Evolutionary conservation across 345 rosid species (phyloP).

Genomic region (Salix caprea): DNA sequence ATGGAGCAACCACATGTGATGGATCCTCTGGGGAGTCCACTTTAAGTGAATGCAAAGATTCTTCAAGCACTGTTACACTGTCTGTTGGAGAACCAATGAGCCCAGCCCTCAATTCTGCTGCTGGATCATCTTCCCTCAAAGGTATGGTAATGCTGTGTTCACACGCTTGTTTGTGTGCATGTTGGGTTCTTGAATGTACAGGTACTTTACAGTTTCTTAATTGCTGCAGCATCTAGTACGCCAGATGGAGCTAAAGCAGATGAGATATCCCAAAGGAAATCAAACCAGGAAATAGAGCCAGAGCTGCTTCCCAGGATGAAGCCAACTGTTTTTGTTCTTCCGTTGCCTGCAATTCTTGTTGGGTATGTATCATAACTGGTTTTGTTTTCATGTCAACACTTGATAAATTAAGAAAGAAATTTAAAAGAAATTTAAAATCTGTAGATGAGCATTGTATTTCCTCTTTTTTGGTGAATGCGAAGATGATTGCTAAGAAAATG

Average conservation of each 20-base stretch:
- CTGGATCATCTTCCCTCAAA: constrained; percentile 52
- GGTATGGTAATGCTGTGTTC: constrained; percentile 29
- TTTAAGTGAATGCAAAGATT: constrained; percentile 66
- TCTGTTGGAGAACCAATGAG: constrained; percentile 57
- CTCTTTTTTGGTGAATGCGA: background rate
- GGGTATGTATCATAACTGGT: constrained; percentile 49
- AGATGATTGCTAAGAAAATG: background rate
- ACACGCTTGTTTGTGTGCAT: background rate
- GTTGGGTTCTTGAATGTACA: constrained; percentile 6
- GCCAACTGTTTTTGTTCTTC: constrained; percentile 78
- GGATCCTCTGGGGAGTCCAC: constrained; percentile 76
- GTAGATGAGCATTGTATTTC: background rate
- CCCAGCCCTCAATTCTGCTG: constrained; percentile 50
- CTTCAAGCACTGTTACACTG: constrained; percentile 40
- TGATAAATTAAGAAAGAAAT: background rate
- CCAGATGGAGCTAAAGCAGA: constrained; percentile 67
- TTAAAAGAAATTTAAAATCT: background rate
- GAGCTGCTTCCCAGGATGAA: constrained; percentile 55
- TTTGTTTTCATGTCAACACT: background rate
- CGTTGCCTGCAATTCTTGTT: constrained; percentile 89
- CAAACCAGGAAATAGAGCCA: constrained; percentile 65
- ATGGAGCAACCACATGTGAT: constrained; percentile 51
- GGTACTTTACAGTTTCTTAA: constrained; percentile 11
- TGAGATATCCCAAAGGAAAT: constrained; percentile 62
- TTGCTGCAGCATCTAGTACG: constrained; percentile 34